Evolutionary conservation across 345 rosid species (phyloP), one percentile per base, ranked within the genome.

Genomic region (Sapria himalayana): DNA sequence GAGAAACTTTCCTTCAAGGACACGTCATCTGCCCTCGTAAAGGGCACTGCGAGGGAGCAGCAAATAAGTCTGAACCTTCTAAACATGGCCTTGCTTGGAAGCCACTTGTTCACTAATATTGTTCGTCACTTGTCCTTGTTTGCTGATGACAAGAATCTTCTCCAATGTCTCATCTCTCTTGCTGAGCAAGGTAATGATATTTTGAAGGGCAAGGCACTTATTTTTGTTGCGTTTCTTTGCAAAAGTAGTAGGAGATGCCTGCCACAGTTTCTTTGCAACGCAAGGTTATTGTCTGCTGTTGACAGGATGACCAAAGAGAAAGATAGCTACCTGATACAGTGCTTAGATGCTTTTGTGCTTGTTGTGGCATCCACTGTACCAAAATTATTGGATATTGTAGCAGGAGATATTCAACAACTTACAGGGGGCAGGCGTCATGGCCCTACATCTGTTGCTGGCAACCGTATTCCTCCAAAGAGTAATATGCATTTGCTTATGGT

Each of bases 241-340:
- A 82, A 76, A 61, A 66, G 60, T 40, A 71, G 91, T 48, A 67
- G 73, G 67, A 81, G 78, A 38, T 89, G 93, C 85, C 67, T 89
- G 45, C 62, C 76, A 49, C 82, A 72, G 54, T 73, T 82, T 48
- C 71, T 89, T 50, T 79, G 76, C 75, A 79, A 60, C 51, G 50
- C 74, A 29, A 82, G 67, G 58, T 68, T 82, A 56, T 73, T 89
- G 34, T 72, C 82, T 48, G 67, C 74, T 13, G 74, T 78, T 49
- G 94, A 89, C 55, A 78, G 94, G 51, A 46, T 82, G 55, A 69
- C 81, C 33, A 89, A 89, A 69, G 94, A 82, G 54, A 89, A 78
- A 57, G 93, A 89, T 59, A 57, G 33, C 65, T 82, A 69, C 39
- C 52, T 89, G 59, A 80, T 66, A 49, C 76, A 66, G 47, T 76